These are phyloP conservation scores for Ceriops zippeliana DNA, from an alignment of 345 rosid genomes.

Conservation along the genomic window DNA sequence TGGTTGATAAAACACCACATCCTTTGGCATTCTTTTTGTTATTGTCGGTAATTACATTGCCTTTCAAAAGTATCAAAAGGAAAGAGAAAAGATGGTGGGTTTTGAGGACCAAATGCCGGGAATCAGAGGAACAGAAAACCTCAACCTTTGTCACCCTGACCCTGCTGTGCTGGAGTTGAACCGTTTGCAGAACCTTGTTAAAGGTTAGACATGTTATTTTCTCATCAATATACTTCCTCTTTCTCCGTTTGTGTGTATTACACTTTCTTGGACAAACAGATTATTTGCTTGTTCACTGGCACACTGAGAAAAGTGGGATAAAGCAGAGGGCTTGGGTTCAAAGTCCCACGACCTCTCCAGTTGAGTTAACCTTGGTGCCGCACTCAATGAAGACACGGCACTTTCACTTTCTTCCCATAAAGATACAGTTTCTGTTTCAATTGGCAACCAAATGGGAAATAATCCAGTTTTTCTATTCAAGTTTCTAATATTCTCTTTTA, in stretches of 20 bases:
- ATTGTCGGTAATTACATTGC: slow-evolving; percentile 6
- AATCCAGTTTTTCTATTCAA: background rate
- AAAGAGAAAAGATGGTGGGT: slow-evolving; percentile 33
- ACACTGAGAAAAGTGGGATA: too few relatives aligned
- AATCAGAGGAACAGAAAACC: slow-evolving; percentile 32
- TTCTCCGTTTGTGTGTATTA: background rate
- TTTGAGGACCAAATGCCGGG: slow-evolving; percentile 29
- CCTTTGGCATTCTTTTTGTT: slow-evolving; percentile 10
- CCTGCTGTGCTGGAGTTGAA: slow-evolving; percentile 71
- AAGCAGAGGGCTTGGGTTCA: too few relatives aligned
- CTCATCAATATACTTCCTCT: background rate
- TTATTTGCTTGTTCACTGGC: too few relatives aligned
- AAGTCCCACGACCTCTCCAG: too few relatives aligned
- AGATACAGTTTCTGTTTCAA: too few relatives aligned
- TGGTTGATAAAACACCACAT: slow-evolving; percentile 12
- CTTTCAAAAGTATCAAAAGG: slow-evolving; percentile 12
- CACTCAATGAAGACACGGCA: too few relatives aligned
- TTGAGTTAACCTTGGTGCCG: too few relatives aligned
- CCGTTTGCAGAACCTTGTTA: slow-evolving; percentile 61
- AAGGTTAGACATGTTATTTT: slow-evolving; percentile 36
- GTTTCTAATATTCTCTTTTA: background rate
- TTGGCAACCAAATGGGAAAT: too few relatives aligned
- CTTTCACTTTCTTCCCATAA: too few relatives aligned
- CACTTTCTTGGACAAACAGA: too few relatives aligned
- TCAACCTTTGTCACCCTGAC: slow-evolving; percentile 37